Base-by-base conservation (phyloP, 2,329 filamentous ascomycete genomes). In the Dactylonectria macrodidyma region DNA sequence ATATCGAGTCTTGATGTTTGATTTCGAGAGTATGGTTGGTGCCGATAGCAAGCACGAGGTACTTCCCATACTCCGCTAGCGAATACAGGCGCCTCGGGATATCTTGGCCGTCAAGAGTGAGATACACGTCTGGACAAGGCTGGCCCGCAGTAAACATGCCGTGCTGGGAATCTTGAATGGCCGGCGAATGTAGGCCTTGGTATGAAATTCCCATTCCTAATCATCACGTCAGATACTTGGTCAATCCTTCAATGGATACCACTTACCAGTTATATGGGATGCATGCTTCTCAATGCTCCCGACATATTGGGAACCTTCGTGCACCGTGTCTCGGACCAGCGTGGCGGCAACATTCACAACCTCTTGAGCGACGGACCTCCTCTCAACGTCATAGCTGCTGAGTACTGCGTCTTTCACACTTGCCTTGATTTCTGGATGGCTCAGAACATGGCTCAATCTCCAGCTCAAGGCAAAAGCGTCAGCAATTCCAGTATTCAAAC, bases 401-500 rank as follows among this genome's bases (percentile, higher is more conserved):
- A 48, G 46, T 12, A 48, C 22, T 10, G 8, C 3, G 46, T 11
- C 22, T 22, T 19, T 22, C n/a, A 11, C 46, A 11, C 7, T 24
- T 48, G 46, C 46, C 46, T 24, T 24, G 8, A 48, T 9, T 2
- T 24, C 11, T 22, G 46, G 75, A 67, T 14, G 19, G 46, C 11
- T 48, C 46, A 48, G 46, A 48, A 48, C 46, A 22, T 48, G 46
- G n/a, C n/a, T 19, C n/a, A 48, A 11, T 48, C 46, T 48, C 46
- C 46, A 48, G 9, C 46, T 24, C 33, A 89, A 77, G 59, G 85
- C 85, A 51, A 87, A 84, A 1, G 86, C 85, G 72, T 89, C 87
- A 26, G 85, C 83, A 51, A 89, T 82, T 2, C 87, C 87, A 0
- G 87, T 88, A 70, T 89, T 89, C 77, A 89, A 82, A 0, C 87